Base-by-base conservation (phyloP, 2,329 filamentous ascomycete species). In the Simplicillium sp. region DNA sequence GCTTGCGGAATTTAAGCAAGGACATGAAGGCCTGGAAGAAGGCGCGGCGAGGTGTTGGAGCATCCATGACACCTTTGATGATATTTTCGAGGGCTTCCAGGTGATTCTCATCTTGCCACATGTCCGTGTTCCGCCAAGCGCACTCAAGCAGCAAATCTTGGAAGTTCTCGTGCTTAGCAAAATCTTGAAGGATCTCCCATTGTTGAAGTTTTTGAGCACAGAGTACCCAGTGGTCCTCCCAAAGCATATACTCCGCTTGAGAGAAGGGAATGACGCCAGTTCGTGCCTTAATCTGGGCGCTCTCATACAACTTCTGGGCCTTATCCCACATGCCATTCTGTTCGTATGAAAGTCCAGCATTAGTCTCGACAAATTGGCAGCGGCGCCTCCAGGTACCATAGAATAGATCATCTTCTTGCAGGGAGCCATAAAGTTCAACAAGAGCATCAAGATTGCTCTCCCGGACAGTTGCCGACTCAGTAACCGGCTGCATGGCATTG, bases 301-400 rank as follows among this genome's bases (percentile, higher is more conserved):
- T 83, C 61, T 99, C 92, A 60, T 97, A 98, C 67, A 96, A 83
- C 55, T 86, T 85, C 64, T 98, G 94, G 1, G 94, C 89, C 64
- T 97, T 97, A 54, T 98, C 92, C 94, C 92, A 98, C 77, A 97
- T 94, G 37, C 92, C 92, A 53, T 94, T 94, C 58, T 99, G 94
- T 65, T 99, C 94, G 52, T 96, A 98, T 0, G 92, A 98, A 7
- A 99, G 70, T 2, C 89, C 92, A 12, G 92, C 87, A 56, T 98
- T 99, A 8, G 89, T 97, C 67, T 98, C 94, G 6, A 98, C 84
- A 55, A 95, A 98, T 50, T 95, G 87, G 59, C 89, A 95, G 36
- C 92, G 82, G 42, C 92, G 80, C 44, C 92, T 81, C 92, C 92
- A 98, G 1, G 89, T 94, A 8, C 92, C 92, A 49, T 98, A 97